These are phyloP conservation scores for Penicillium griseofulvum DNA, from an alignment of 2,329 filamentous ascomycete species.

Conservation along the genomic window DNA sequence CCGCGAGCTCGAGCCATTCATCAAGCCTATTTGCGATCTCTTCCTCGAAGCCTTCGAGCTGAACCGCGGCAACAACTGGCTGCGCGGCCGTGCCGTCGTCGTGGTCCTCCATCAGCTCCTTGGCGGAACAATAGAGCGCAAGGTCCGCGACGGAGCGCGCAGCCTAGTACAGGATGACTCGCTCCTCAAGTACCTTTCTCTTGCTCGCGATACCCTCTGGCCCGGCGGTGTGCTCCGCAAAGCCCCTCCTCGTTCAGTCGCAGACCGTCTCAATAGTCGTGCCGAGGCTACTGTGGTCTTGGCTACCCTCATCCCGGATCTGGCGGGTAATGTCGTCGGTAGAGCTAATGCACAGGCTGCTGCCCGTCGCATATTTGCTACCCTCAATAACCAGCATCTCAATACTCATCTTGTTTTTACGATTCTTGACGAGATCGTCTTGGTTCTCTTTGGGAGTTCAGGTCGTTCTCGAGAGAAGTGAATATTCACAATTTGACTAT, in stretches of 20 bases:
- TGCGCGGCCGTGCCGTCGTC: slow-evolving; percentile 90
- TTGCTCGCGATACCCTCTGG: slow-evolving; percentile 79
- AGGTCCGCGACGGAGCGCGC: slow-evolving; percentile 81
- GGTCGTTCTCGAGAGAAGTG: slow-evolving; percentile 8
- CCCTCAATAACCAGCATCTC: slow-evolving; percentile 83
- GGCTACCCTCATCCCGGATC: slow-evolving; percentile 82
- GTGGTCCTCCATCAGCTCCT: slow-evolving; percentile 94
- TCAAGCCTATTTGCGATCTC: slow-evolving; percentile 96
- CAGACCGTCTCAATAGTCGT: slow-evolving; percentile 75
- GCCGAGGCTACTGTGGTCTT: slow-evolving; percentile 87
- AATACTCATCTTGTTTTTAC: slow-evolving; percentile 74
- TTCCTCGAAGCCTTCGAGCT: slow-evolving; percentile 95
- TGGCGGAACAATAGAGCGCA: slow-evolving; percentile 92
- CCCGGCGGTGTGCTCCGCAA: slow-evolving; percentile 55
- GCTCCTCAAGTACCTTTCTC: slow-evolving; percentile 69
- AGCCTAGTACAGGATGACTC: slow-evolving; percentile 73
- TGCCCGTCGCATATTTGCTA: slow-evolving; percentile 82
- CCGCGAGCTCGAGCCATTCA: slow-evolving; percentile 86
- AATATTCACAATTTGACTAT: not conserved
- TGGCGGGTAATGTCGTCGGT: slow-evolving; percentile 91
- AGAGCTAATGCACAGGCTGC: slow-evolving; percentile 87
- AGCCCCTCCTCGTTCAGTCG: slow-evolving; percentile 56
- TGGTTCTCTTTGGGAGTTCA: slow-evolving; percentile 57
- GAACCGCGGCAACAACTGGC: slow-evolving; percentile 94
- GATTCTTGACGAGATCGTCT: slow-evolving; percentile 67